phyloP scores from a whole-genome alignment of 2,329 filamentous ascomycete species.

The Pyricularia sp. region DNA sequence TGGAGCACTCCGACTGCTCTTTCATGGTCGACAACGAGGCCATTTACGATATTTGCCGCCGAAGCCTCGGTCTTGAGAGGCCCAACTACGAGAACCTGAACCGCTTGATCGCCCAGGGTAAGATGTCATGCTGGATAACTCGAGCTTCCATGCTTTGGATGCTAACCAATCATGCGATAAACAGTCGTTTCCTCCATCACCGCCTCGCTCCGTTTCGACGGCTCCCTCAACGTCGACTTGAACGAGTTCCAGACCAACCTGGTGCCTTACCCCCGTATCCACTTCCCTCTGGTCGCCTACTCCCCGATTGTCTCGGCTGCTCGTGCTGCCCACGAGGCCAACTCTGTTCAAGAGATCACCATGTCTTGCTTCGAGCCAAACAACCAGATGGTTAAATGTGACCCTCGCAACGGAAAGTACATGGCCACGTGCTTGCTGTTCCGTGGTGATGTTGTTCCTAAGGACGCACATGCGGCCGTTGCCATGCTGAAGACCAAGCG shows the following conservation, averaged over 20 bases:
- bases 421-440: conserved; percentile 67
- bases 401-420: conserved; percentile 67
- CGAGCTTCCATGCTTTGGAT: background rate
- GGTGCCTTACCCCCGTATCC: conserved; percentile 64
- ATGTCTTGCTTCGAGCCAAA: conserved; percentile 60
- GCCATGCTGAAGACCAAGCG: conserved; percentile 60
- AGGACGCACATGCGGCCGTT: conserved; percentile 59
- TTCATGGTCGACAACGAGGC: conserved; percentile 69
- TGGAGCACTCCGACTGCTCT: conserved; percentile 72
- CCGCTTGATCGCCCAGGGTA: conserved; percentile 56
- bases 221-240: conserved; percentile 63
- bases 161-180: background rate
- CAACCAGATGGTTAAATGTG: conserved; percentile 72
- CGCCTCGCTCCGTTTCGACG: conserved; percentile 62
- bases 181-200: conserved; percentile 63
- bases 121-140: background rate
- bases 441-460: conserved; percentile 62
- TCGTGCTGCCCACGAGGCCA: conserved; percentile 79
- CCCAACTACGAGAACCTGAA: conserved; percentile 65
- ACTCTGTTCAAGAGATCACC: conserved; percentile 62
- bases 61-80: conserved; percentile 60
- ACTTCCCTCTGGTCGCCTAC: conserved; percentile 67
- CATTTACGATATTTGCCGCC: conserved; percentile 66
- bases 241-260: conserved; percentile 74
- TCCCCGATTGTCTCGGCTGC: conserved; percentile 61